Conservation (phyloP, 768 basidiomycete genomes). For the Leccinum broughii region DNA sequence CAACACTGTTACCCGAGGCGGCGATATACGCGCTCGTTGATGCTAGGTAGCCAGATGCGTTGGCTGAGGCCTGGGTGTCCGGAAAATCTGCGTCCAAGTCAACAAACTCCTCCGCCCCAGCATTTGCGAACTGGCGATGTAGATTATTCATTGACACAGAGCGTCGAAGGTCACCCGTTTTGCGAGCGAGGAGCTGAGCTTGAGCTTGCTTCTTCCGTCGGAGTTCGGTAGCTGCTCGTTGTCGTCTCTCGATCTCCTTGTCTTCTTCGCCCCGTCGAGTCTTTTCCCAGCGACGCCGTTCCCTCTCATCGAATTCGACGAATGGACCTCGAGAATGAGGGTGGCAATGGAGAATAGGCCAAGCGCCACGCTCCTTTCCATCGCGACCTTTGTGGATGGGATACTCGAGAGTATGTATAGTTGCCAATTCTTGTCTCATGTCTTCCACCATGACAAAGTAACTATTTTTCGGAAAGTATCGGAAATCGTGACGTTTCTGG, state of each 20-base stretch:
- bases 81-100: slow-evolving; percentile 41
- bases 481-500: slow-evolving; percentile 83
- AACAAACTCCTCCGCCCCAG: slow-evolving; percentile 42
- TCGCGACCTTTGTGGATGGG: slow-evolving; percentile 51
- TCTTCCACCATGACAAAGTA: slow-evolving; percentile 94
- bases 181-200: slow-evolving; percentile 28
- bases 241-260: slow-evolving; percentile 35
- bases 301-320: slow-evolving; percentile 70
- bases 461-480: slow-evolving; percentile 75
- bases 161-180: slow-evolving; percentile 62
- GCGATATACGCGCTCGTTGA: slow-evolving; percentile 71
- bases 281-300: slow-evolving; percentile 67
- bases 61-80: slow-evolving; percentile 50
- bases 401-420: slow-evolving; percentile 86
- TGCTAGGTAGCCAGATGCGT: slow-evolving; percentile 70
- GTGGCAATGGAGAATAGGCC: slow-evolving; percentile 85
- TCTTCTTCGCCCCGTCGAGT: slow-evolving; percentile 41
- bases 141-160: slow-evolving; percentile 77
- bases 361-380: slow-evolving; percentile 56
- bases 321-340: slow-evolving; percentile 74
- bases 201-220: slow-evolving; percentile 32
- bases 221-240: slow-evolving; percentile 28
- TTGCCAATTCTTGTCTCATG: slow-evolving; percentile 76
- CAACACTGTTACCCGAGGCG: slow-evolving; percentile 94
- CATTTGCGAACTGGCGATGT: slow-evolving; percentile 50